phyloP scores from a whole-genome alignment of 352 stramenopile species.

The Phytophthora meadii region DNA sequence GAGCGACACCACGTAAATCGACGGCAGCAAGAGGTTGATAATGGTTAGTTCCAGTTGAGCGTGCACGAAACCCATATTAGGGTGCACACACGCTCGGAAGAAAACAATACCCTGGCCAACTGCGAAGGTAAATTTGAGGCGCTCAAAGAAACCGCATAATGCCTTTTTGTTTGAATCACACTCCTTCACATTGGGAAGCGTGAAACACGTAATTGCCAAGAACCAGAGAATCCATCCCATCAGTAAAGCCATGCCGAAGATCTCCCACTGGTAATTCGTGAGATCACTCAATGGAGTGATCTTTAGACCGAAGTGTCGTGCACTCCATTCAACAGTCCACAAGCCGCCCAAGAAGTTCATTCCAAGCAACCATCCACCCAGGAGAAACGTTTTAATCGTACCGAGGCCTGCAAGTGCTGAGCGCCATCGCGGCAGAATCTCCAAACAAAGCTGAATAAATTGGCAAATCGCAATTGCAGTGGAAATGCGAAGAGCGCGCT shows the following conservation, averaged over 20 bases:
- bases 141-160: slow-evolving; percentile 73
- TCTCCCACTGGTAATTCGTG: slow-evolving; percentile 75
- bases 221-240: slow-evolving; percentile 87
- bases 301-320: slow-evolving; percentile 71
- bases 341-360: slow-evolving; percentile 71
- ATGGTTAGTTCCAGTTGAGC: slow-evolving; percentile 89
- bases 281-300: slow-evolving; percentile 77
- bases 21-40: slow-evolving; percentile 87
- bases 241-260: slow-evolving; percentile 82
- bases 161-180: slow-evolving; percentile 73
- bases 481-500: slow-evolving; percentile 78
- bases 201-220: slow-evolving; percentile 70
- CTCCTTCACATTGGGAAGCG: slow-evolving; percentile 56
- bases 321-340: slow-evolving; percentile 82
- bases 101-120: slow-evolving; percentile 85
- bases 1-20: slow-evolving; percentile 88
- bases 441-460: slow-evolving; percentile 86
- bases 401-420: slow-evolving; percentile 62
- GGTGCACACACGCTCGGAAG: slow-evolving; percentile 76
- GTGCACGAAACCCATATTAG: slow-evolving; percentile 88
- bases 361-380: slow-evolving; percentile 62
- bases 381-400: slow-evolving; percentile 56
- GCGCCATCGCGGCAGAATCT: slow-evolving; percentile 82
- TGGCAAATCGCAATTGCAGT: slow-evolving; percentile 85
- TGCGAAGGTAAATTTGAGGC: slow-evolving; percentile 86